Conservation (phyloP, 108 stramenopile species). For the Nitzschia inconspicua region DNA sequence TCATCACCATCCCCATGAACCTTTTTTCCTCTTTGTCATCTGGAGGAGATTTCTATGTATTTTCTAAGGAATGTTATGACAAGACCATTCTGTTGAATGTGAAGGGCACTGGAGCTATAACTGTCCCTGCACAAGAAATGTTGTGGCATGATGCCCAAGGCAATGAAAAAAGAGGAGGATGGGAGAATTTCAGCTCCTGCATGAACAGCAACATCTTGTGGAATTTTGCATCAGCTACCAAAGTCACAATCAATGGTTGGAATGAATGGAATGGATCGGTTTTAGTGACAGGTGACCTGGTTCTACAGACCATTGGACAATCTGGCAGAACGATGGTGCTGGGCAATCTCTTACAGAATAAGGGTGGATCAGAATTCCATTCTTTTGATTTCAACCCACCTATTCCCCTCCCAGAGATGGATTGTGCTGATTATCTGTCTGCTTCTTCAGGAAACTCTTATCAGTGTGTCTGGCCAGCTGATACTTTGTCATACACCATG, state of each 20-base stretch:
- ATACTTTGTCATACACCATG: not conserved
- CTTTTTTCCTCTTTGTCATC: too few species aligned
- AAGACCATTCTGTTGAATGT: constrained; percentile 36
- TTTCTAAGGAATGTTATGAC: constrained; percentile 1
- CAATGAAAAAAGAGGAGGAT: not conserved
- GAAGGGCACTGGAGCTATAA: not conserved
- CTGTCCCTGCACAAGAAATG: not conserved
- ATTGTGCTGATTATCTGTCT: too few species aligned
- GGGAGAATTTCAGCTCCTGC: constrained; percentile 1
- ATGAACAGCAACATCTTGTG: constrained; percentile 15
- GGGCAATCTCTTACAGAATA: constrained; percentile 12
- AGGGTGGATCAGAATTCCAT: constrained; percentile 25
- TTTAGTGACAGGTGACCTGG: constrained; percentile 13
- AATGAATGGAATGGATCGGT: constrained; percentile 17
- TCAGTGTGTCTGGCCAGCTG: not conserved
- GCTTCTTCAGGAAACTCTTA: not conserved
- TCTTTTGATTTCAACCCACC: constrained; percentile 16
- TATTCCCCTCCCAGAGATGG: constrained; percentile 10
- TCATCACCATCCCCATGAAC: too few species aligned
- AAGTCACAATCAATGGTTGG: constrained; percentile 3
- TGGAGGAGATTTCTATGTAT: too few species aligned
- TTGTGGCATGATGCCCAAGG: not conserved
- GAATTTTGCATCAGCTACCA: constrained; percentile 23
- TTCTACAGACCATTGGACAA: constrained; percentile 11
- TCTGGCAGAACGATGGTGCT: constrained; percentile 15